A percentile compares a stretch with the other conserved stretches of the same genome.
Evolutionary conservation across 306 rosid genomes (phyloP).

Genomic region (Pyrus betulifolia): DNA sequence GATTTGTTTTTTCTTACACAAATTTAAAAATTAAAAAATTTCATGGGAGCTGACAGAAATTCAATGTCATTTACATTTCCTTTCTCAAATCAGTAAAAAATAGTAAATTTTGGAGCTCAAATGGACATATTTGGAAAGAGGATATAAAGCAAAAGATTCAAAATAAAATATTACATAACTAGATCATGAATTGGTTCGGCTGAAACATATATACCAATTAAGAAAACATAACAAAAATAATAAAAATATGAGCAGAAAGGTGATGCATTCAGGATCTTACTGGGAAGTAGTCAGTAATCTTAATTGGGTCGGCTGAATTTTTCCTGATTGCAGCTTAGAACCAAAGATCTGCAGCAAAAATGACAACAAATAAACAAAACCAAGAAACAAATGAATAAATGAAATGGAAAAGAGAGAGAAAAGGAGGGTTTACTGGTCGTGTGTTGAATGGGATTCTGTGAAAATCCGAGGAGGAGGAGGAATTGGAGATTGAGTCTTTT

Average conservation of each 20-base stretch:
- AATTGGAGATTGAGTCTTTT: constrained; percentile 8
- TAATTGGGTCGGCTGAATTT: constrained; percentile 38
- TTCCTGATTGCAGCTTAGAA: constrained; percentile 24
- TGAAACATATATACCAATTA: neutral
- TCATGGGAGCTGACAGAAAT: neutral
- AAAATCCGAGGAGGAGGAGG: constrained; percentile 7
- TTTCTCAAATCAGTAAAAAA: neutral
- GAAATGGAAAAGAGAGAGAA: neutral
- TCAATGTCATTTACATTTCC: neutral
- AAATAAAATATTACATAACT: neutral
- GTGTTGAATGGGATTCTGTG: constrained; percentile 15
- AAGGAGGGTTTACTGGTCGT: constrained; percentile 21
- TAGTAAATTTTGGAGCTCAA: neutral
- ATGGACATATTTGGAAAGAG: neutral
- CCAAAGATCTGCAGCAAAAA: constrained; percentile 46
- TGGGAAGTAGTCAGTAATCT: constrained; percentile 25
- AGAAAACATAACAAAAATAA: neutral
- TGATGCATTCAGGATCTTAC: constrained; percentile 28
- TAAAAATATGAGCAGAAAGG: neutral
- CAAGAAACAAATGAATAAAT: neutral
- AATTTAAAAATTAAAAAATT: neutral
- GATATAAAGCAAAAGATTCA: neutral
- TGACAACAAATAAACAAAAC: neutral
- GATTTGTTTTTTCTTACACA: neutral
- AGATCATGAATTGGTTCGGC: neutral